Base-by-base conservation (phyloP, 2,329 filamentous ascomycete species). In the Pezicula carpinea region DNA sequence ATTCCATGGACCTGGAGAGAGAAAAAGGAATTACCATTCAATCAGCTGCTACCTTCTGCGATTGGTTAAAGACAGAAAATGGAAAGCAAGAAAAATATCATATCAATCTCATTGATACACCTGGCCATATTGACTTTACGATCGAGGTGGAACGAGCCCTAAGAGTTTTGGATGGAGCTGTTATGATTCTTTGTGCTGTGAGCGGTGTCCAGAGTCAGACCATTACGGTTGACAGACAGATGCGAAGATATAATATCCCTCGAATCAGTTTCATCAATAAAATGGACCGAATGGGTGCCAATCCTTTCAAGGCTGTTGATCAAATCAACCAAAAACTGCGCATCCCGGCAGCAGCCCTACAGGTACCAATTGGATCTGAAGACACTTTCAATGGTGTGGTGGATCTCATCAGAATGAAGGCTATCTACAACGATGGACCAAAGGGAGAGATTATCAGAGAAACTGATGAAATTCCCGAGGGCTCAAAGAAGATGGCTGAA, bases 11-110 rank as follows among this genome's bases (percentile, higher is more conserved):
- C 60, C 76, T 99, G 58, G 93, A 99, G 72, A 80, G 93, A 69
- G 93, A 97, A 69, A 96, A 96, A 75, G 93, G 93, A 61, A 99
- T 99, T 67, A 99, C 93, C 48, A 99, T 99, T 63, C 92, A 99
- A 69, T 97, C 92, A 58, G 93, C 93, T 10, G 93, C 93, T 19
- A 99, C 93, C 1, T 99, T 96, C 68, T 95, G 89, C 69, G 91
- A 99, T 70, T 99, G 93, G 93, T 73, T 86, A 56, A 96, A 95
- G 75, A 84, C 81, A 68, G 84, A 89, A 60, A 72, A 92, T 54
- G 87, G 87, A 56, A 80, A 87, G 64, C 89, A 96, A 44, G 83
- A 95, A 69, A 89, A 84, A 59, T 99, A 95, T 70, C 92, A 99
- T 68, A 83, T 99, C 75, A 99, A 99, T 71, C 75, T 99, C 76